Evolutionary conservation across 305 asterid species (phyloP), one percentile per base, ranked within the genome.

Genomic region (Lippia alba): DNA sequence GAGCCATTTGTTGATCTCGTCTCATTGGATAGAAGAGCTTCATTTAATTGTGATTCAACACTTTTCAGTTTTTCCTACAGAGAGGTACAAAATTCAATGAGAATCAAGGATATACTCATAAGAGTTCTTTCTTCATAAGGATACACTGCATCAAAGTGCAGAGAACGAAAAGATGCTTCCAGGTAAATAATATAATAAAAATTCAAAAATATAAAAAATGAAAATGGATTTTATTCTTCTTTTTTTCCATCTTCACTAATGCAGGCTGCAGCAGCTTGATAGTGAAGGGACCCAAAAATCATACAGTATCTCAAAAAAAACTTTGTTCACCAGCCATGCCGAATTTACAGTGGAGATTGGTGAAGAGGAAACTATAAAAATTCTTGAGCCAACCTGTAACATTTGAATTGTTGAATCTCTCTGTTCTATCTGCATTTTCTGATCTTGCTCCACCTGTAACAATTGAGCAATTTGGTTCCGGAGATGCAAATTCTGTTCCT

Each of bases 391-490:
- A 63, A 90, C 99, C 99, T 95, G 96, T 77, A 95, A 82, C 84
- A 79, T 84, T 65, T 90, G 90, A 84, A 92, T 85, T 54, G 94
- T 75, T 62, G 97, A 90, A 70, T 92, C 96, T 57, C 84, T 86
- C 70, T 89, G 86, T 71, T 89, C 94, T 53, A 87, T 84, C 82
- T 87, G 89, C 83, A 89, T 56, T 74, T 90, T 95, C 72, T 86
- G 92, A 39, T 85, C 96, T 79, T 92, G 96, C 75, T 91, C 99
- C 70, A 73, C 85, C 74, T 86, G 97, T 74, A 86, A 80, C 44
- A 92, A 70, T 74, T 89, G 96, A 74, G 96, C 78, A 66, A 92
- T 80, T 81, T 95, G 99, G 81, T 79, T 87, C 70, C 90, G 89
- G 11, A 87, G 84, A 56, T 89, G 89, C 63, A 83, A 71, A 75